Conservation (phyloP, 75 land plant species). For the Sequoia sempervirens region DNA sequence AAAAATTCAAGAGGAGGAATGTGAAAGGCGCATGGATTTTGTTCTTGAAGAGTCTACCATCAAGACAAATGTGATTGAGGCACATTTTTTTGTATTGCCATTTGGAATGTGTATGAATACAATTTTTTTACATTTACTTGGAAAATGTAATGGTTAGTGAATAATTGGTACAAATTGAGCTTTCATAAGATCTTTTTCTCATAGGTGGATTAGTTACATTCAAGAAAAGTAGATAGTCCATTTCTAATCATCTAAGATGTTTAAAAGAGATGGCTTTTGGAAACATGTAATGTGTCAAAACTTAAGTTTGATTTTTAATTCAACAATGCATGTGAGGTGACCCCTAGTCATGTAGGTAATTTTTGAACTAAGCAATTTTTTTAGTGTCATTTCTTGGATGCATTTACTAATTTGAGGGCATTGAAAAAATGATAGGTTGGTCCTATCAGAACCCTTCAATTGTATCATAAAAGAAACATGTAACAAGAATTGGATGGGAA, state of each 20-base stretch:
- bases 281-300: not conserved
- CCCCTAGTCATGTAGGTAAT: not conserved
- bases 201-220: not conserved
- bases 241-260: not conserved
- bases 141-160: not conserved
- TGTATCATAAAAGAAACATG: not conserved
- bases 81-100: not conserved
- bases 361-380: not conserved
- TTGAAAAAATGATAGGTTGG: not conserved
- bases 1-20: too few relatives aligned
- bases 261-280: not conserved
- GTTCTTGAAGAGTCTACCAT: too few relatives aligned
- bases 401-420: not conserved
- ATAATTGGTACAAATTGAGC: not conserved
- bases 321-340: not conserved
- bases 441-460: not conserved
- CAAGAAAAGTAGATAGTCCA: not conserved
- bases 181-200: not conserved
- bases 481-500: not conserved
- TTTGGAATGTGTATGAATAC: not conserved
- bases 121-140: not conserved
- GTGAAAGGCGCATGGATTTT: too few relatives aligned
- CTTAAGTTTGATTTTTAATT: not conserved
- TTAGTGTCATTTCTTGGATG: not conserved
- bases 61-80: conserved; percentile 19